phyloP scores from a whole-genome alignment of 306 rosid species.

The Castanopsis chinensis region DNA sequence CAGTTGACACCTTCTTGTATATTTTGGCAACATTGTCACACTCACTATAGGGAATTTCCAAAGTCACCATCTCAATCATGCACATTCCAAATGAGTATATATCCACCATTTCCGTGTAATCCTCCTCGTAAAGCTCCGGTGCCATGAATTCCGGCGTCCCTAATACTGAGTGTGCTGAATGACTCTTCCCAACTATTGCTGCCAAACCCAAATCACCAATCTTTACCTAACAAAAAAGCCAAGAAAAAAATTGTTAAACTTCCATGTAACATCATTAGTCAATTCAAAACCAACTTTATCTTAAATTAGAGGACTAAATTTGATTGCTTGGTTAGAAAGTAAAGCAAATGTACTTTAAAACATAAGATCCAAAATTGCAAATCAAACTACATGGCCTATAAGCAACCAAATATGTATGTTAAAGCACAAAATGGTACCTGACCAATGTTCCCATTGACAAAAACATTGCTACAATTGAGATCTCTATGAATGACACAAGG shows the following conservation, averaged over 20 bases:
- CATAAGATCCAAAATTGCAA: background rate
- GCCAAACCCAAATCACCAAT: conserved; percentile 97
- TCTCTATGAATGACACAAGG: conserved; percentile 97
- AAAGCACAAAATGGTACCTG: conserved; percentile 45
- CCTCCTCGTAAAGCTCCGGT: conserved; percentile 79
- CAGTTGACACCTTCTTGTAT: conserved; percentile 73
- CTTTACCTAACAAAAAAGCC: conserved; percentile 53
- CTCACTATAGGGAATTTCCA: conserved; percentile 84
- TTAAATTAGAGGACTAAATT: background rate
- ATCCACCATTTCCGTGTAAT: conserved; percentile 87
- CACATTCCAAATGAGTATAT: conserved; percentile 95
- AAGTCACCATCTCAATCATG: conserved; percentile 77
- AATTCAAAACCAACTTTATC: background rate
- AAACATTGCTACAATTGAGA: conserved; percentile 91
- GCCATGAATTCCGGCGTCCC: conserved; percentile 98
- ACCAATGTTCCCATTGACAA: conserved; percentile 87
- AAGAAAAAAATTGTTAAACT: background rate
- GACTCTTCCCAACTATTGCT: conserved; percentile 74
- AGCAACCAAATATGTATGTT: background rate
- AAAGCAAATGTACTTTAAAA: background rate
- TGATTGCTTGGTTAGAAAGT: background rate
- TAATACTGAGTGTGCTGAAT: conserved; percentile 76
- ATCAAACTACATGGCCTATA: too few species aligned
- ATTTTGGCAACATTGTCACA: conserved; percentile 85
- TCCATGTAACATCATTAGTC: background rate